Base-by-base conservation (phyloP, 257 asterid genomes). In the Solanum medicagineum region DNA sequence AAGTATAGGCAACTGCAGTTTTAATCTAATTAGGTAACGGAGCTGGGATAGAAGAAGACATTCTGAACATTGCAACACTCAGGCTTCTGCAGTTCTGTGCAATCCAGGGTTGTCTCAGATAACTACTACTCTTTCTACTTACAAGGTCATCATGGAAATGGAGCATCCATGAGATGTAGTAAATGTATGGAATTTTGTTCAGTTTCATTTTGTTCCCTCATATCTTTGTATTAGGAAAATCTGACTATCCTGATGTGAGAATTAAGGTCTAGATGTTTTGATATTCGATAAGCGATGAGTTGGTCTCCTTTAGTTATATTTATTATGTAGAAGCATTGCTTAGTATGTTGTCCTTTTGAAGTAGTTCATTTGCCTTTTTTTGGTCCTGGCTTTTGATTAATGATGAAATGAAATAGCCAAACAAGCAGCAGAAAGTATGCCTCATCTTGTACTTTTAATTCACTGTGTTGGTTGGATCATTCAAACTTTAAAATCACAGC, bases 1-100 rank as follows among this genome's bases (percentile, higher is more conserved):
- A 93, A 89, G 5, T 92, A 56, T 93, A 93, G 91, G 63, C 66
- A 54, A 85, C 68, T 11, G 53, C 26, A 20, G 42, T 53, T 20
- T 8, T 24, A 60, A 29, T 63, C 12, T 36, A 40, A 81, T 11
- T 55, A 26, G 74, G 40, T n/a, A 15, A 68, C 57, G 26, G 65
- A 24, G 63, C 55, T 70, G 17, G 26, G 63, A 79, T 6, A 17
- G 49, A 79, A 44, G 81, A 3, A 26, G 65, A 53, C 29, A 79
- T 79, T 53, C 19, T 79, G 3, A 79, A 79, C 83, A 79, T 26
- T 51, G 65, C 65, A 17, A 53, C 47, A 51, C 54, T 26, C 65
- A 29, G 49, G 4, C 83, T 51, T 29, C 65, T 16, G 29, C 65
- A 15, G 63, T 77, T 24, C 40, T 16, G 44, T 77, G 82, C 1